A percentile compares a stretch with the other conserved stretches of the same genome.
These are phyloP conservation scores for Botryotinia globosa DNA, from an alignment of 2,329 filamentous ascomycete genomes.

Conservation along the genomic window DNA sequence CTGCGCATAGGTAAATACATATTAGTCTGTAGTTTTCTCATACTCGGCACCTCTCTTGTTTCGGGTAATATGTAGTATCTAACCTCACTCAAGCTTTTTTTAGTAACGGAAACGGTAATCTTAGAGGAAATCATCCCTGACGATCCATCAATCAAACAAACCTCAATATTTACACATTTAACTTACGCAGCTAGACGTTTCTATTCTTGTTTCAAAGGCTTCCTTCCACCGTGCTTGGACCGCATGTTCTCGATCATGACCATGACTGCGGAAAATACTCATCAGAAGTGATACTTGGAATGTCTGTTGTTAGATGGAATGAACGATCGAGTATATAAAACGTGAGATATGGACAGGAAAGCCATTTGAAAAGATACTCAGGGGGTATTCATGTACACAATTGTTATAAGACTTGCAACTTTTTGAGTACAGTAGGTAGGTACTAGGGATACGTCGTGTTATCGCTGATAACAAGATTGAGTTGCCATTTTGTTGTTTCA, in stretches of 20 bases:
- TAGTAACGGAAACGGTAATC: neutral
- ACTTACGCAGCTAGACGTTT: neutral
- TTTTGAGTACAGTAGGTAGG: no score
- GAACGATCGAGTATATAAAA: neutral
- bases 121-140: constrained; percentile 1
- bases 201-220: neutral
- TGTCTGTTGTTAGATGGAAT: neutral
- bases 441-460: neutral
- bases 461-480: neutral
- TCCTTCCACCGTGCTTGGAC: neutral
- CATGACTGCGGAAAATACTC: neutral
- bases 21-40: neutral
- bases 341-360: neutral
- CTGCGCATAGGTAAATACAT: no score
- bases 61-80: neutral
- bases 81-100: neutral
- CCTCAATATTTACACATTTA: neutral
- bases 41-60: neutral
- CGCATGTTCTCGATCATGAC: neutral
- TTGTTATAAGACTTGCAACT: neutral
- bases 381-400: neutral
- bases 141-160: neutral
- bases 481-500: constrained; percentile 1
- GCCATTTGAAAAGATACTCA: neutral
- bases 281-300: neutral